Conservation (phyloP, 306 rosid species). For the Prunus armeniaca region DNA sequence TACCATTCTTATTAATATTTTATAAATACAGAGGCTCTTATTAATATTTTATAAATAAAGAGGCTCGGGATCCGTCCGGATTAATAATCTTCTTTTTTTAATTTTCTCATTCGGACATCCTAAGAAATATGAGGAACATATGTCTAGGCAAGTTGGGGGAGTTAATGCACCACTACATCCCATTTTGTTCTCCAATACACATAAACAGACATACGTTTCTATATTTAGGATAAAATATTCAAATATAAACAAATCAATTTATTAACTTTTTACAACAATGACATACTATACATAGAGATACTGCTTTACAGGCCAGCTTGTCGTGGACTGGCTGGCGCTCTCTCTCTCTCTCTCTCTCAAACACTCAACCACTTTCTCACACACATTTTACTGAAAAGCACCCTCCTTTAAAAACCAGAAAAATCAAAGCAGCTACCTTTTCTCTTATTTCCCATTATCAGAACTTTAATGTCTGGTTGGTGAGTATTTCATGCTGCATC, state of each 20-base stretch:
- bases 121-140: neutral
- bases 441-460: slow-evolving; percentile 5
- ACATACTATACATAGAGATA: neutral
- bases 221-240: neutral
- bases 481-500: slow-evolving; percentile 19
- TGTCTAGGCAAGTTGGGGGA: neutral
- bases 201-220: neutral
- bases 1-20: too few species aligned
- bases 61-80: too few species aligned
- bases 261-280: neutral
- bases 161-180: neutral
- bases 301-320: slow-evolving; percentile 36
- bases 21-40: too few species aligned
- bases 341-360: neutral
- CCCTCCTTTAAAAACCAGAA: slow-evolving; percentile 16
- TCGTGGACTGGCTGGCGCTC: slow-evolving; percentile 20
- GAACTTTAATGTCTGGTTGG: slow-evolving; percentile 10
- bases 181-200: neutral
- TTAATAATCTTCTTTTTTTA: neutral
- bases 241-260: neutral
- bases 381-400: neutral
- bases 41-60: too few species aligned
- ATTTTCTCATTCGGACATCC: neutral
- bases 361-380: slow-evolving; percentile 1
- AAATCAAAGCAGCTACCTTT: neutral